Evolutionary conservation across 2,329 filamentous ascomycete species (phyloP), one percentile per base, ranked within the genome.

Genomic region (Paecilomyces dactylethromorphus): DNA sequence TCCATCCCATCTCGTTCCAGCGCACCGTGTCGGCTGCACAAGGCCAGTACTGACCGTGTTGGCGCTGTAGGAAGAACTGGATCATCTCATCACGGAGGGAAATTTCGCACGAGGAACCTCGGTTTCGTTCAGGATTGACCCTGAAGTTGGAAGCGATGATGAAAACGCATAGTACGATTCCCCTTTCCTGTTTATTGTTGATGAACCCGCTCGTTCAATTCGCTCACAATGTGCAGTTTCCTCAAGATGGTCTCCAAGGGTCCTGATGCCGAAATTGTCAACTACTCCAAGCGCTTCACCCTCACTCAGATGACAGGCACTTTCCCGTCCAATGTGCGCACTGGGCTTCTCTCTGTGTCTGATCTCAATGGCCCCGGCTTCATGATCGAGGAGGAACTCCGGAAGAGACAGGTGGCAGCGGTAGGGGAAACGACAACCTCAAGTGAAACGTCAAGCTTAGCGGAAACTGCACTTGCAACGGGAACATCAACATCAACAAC

Each of bases 261-360:
- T 4, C 76, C 78, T 18, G 78, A 79, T n/a, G 81, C 81, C 32
- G 81, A 79, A 3, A 75, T 85, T 21, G 82, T 79, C 58, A 85
- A 83, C 66, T 88, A 81, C 69, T 88, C 86, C 11, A 65, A 76
- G 55, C 85, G 86, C 61, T 90, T 90, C 73, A 81, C 82, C n/a
- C 75, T 89, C 56, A 78, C 77, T 11, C 81, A 80, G 64, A 88
- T 89, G 86, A 86, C 81, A 1, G 86, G 86, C 39, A 74, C 74
- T 3, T 87, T 87, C 65, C 73, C 79, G 1, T 60, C 77, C 1
- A 67, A 66, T 39, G 71, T 82, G 53, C 49, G 58, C 31, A 32
- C 58, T 22, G 61, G 61, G 21, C 18, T 63, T 12, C 55, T 26
- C 4, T 57, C 56, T 8, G 18, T 56, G 21, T 31, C 70, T 65